Conservation (phyloP, 768 basidiomycete species). For the Terana coerulea region DNA sequence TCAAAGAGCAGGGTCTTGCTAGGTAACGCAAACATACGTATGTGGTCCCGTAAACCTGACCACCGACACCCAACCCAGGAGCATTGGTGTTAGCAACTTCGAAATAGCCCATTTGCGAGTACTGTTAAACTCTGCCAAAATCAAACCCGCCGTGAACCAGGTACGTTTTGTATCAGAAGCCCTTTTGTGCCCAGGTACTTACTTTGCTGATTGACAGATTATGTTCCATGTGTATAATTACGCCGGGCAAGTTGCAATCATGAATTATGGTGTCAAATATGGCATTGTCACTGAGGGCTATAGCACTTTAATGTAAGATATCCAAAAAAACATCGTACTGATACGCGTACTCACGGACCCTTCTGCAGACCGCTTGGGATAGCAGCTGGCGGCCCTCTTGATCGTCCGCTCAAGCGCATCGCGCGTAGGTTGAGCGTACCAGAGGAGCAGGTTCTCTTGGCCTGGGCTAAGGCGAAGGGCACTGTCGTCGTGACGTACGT, state of each 20-base stretch:
- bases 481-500: constrained; percentile 60
- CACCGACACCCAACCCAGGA: constrained; percentile 44
- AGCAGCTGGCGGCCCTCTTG: constrained; percentile 66
- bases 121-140: constrained; percentile 54
- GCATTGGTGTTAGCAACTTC: constrained; percentile 74
- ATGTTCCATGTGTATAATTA: constrained; percentile 69
- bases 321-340: too few relatives aligned
- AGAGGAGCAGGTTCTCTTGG: constrained; percentile 65
- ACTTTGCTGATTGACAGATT: too few relatives aligned
- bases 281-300: constrained; percentile 72
- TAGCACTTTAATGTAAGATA: constrained; percentile 54
- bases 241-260: constrained; percentile 43
- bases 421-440: constrained; percentile 47
- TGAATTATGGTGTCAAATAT: constrained; percentile 54
- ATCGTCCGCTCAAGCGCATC: constrained; percentile 52
- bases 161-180: too few relatives aligned
- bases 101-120: constrained; percentile 47
- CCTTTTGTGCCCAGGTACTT: too few relatives aligned
- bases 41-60: too few relatives aligned
- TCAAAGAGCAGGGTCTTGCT: constrained; percentile 52
- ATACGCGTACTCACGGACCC: too few relatives aligned
- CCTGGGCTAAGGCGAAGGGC: constrained; percentile 70
- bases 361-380: too few relatives aligned
- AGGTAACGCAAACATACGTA: constrained; percentile 37
- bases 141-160: constrained; percentile 70